Evolutionary conservation across 2,329 filamentous ascomycete species (phyloP).

Genomic region (Colletotrichum karsti): DNA sequence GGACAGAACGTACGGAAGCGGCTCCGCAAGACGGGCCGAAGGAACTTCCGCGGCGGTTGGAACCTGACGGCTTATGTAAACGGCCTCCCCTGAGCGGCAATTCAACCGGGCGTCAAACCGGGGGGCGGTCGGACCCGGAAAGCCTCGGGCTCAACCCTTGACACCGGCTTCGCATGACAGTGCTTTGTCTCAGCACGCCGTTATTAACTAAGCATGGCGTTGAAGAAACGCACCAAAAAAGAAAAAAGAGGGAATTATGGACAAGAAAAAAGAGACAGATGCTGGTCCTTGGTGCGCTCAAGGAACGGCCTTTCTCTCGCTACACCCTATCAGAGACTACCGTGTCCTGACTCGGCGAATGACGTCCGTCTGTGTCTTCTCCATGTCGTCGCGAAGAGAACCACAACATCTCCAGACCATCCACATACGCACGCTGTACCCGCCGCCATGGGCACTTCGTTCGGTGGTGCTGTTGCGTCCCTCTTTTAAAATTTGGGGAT

Average conservation of each 20-base stretch:
- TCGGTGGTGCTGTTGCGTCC: slow-evolving; percentile 2
- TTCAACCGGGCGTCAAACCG: neutral
- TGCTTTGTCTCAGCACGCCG: slow-evolving; percentile 9
- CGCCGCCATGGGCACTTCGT: neutral
- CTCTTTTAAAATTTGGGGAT: neutral
- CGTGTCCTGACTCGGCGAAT: slow-evolving; percentile 15
- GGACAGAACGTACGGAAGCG: neutral
- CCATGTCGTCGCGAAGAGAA: neutral
- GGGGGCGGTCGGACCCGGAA: slow-evolving; percentile 11
- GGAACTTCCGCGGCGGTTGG: neutral
- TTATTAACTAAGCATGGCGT: neutral
- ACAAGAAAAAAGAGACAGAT: neutral
- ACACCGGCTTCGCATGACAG: slow-evolving; percentile 3
- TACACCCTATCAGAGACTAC: neutral
- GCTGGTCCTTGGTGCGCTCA: neutral
- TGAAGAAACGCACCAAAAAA: neutral
- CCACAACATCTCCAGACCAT: slow-evolving; percentile 21
- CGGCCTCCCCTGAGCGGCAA: neutral
- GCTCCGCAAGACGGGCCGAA: slow-evolving; percentile 21
- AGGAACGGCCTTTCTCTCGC: neutral
- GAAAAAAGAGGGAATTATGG: neutral
- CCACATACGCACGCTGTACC: slow-evolving; percentile 12
- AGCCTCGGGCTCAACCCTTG: slow-evolving; percentile 2
- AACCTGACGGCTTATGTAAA: neutral
- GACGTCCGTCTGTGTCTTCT: slow-evolving; percentile 1